Percentiles rank a stretch among this genome's conserved stretches.
Conservation (phyloP, 2,329 filamentous ascomycete species). For the Trichoderma arundinaceum region DNA sequence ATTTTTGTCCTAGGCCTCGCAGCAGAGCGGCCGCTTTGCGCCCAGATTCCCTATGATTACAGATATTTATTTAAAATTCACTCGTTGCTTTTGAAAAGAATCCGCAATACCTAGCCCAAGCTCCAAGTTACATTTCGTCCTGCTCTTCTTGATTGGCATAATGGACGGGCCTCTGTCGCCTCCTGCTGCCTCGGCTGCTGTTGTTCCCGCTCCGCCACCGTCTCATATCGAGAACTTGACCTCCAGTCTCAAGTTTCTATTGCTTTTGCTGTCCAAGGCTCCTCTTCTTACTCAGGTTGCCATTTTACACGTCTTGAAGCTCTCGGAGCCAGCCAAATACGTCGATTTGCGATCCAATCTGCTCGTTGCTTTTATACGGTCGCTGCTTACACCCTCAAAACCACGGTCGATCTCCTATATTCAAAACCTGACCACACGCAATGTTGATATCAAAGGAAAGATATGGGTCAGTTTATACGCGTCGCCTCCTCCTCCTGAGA, state of each 20-base stretch:
- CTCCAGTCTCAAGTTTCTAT: conserved; percentile 33
- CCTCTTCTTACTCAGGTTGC: conserved; percentile 68
- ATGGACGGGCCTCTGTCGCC: conserved; percentile 11
- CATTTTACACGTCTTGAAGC: conserved; percentile 66
- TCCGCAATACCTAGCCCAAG: too few relatives aligned
- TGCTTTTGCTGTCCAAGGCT: conserved; percentile 57
- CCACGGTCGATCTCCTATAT: conserved; percentile 61
- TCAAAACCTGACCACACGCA: conserved; percentile 67
- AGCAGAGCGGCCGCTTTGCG: too few relatives aligned
- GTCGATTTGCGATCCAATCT: conserved; percentile 80
- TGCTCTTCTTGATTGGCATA: background rate
- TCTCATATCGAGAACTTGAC: background rate
- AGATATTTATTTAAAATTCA: too few relatives aligned
- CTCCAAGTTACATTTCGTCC: too few relatives aligned
- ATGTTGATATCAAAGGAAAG: conserved; percentile 73
- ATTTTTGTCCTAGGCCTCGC: too few relatives aligned
- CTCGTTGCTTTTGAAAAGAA: too few relatives aligned
- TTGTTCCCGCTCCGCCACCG: background rate
- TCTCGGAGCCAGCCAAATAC: conserved; percentile 74
- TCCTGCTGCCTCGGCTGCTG: background rate
- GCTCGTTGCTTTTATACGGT: conserved; percentile 73
- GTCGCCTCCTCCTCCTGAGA: conserved; percentile 64
- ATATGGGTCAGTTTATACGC: conserved; percentile 81
- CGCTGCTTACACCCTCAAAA: conserved; percentile 57
- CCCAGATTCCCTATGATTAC: too few relatives aligned